Base-by-base conservation (phyloP, 495 filamentous ascomycete genomes). In the Wilcoxina mikolae region DNA sequence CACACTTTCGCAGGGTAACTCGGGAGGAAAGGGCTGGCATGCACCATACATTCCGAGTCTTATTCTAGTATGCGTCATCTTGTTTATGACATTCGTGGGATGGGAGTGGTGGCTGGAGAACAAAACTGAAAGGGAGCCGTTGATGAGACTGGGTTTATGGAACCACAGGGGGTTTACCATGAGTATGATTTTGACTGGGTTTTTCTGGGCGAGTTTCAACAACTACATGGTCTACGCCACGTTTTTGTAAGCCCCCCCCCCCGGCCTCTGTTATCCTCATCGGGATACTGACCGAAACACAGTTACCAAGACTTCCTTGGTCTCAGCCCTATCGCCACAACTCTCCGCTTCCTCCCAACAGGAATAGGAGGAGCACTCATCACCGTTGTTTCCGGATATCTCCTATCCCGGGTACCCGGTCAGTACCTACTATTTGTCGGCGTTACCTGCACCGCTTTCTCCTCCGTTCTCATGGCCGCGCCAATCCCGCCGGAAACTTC, bases 51-150 rank as follows among this genome's bases (percentile, higher is more conserved):
- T 86, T 0, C 70, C 78, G 28, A 74, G 73, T 5, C 65, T 87
- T 3, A 76, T 88, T 35, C 73, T 80, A 20, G 67, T 83, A 11
- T 78, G 81, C 1, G 38, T 83, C 24, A 49, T 79, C 9, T 63
- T 85, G 3, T 71, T 85, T 4, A 70, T 57, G 0, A 58, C 68
- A 1, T 88, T 88, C 57, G 60, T 81, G 20, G 64, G 71, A 31
- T 87, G 83, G 82, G 80, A 88, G 58, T 69, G 69, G 53, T 70
- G 74, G 48, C 72, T 79, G 27, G 79, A 82, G 55, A 68, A 65
- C 11, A 70, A 63, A 11, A 66, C 68, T 7, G 70, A 67, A 27
- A 60, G 60, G 3, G 60, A 69, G n/a, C 79, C 78, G 4, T 68
- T 82, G 43, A 77, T 82, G 70, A 77, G 78, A 58, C 66, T 80